Evolutionary conservation across 495 filamentous ascomycete species (phyloP), one percentile per base, ranked within the genome.

Genomic region (Xylaria intraflava): DNA sequence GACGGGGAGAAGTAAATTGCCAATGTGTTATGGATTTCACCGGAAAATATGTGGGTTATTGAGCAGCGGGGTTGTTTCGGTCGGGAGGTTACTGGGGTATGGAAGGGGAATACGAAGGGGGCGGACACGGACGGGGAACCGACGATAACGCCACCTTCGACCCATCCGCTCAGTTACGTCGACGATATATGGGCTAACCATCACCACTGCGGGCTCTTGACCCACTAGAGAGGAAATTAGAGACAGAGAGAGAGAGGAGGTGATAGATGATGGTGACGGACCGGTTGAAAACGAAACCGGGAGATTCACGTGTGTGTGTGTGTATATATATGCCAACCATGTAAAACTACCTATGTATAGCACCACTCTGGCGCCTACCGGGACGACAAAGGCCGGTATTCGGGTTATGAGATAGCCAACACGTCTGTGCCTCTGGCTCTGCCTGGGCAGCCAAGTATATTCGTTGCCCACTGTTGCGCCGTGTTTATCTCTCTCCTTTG

Each of bases 261-360:
- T 4, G 27, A 4, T 4, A 16, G 31, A 12, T 33, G 35, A n/a
- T 2, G 3, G 23, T 16, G n/a, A 43, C 5, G n/a, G n/a, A 12
- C 27, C 6, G 22, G 38, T 30, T 43, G 4, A 31, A 56, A 31
- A 19, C 11, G 41, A 38, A 17, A 27, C 46, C 3, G 20, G 42
- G n/a, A 39, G 19, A 31, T 48, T 14, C 42, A 44, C 40, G 29
- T 20, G n/a, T 58, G 51, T 36, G 42, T 62, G 29, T 20, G n/a
- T 58, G 51, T 36, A 46, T 62, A 55, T 56, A 60, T 62, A 60
- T 47, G 36, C 44, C 30, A 51, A 53, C 53, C 48, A 56, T 62
- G 57, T 58, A 65, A 58, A 30, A 49, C 27, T 55, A 55, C 24
- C 31, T 57, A 60, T 65, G 63, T 61, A 63, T 48, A 58, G 58